A percentile compares a stretch with the other conserved stretches of the same genome.
Evolutionary conservation across 1,139 yeast species (phyloP).

Genomic region (Oligophagozyma castellii): DNA sequence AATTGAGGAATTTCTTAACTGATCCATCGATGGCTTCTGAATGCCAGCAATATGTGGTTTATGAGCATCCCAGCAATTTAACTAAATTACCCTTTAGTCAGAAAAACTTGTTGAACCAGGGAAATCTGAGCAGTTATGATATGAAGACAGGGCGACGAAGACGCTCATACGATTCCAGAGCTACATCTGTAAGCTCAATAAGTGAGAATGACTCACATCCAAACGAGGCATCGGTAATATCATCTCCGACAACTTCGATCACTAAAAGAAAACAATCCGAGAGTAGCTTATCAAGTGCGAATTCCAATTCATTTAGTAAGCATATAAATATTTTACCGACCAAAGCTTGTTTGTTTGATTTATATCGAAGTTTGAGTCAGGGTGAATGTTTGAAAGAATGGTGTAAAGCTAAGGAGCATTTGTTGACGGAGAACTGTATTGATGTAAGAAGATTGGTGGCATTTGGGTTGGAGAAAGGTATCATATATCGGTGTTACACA

Average conservation of each 20-base stretch:
- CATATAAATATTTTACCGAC: constrained; percentile 35
- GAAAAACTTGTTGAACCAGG: constrained; percentile 2
- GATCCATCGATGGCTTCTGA: constrained; percentile 61
- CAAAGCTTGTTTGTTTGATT: constrained; percentile 51
- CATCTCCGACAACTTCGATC: constrained; percentile 1
- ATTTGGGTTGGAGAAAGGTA: constrained; percentile 72
- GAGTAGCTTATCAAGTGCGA: constrained; percentile 12
- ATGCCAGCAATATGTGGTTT: constrained; percentile 68
- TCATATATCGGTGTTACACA: constrained; percentile 68
- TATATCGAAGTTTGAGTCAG: constrained; percentile 68
- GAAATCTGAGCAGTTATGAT: constrained; percentile 1
- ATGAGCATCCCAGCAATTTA: constrained; percentile 15
- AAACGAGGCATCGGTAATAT: constrained; percentile 3
- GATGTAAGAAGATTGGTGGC: constrained; percentile 76
- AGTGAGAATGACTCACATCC: constrained; percentile 4
- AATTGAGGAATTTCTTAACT: constrained; percentile 51
- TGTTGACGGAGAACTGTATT: constrained; percentile 46
- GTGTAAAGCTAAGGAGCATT: constrained; percentile 52
- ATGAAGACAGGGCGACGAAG: constrained; percentile 1
- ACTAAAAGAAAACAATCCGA: constrained; percentile 10
- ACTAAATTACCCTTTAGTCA: constrained; percentile 19
- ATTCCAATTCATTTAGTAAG: too few species aligned
- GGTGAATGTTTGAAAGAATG: constrained; percentile 72
- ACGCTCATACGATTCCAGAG: constrained; percentile 3
- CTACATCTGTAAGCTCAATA: constrained; percentile 8